Evolutionary conservation across 495 filamentous ascomycete genomes (phyloP).

Genomic region (Trichoderma orchidacearum): DNA sequence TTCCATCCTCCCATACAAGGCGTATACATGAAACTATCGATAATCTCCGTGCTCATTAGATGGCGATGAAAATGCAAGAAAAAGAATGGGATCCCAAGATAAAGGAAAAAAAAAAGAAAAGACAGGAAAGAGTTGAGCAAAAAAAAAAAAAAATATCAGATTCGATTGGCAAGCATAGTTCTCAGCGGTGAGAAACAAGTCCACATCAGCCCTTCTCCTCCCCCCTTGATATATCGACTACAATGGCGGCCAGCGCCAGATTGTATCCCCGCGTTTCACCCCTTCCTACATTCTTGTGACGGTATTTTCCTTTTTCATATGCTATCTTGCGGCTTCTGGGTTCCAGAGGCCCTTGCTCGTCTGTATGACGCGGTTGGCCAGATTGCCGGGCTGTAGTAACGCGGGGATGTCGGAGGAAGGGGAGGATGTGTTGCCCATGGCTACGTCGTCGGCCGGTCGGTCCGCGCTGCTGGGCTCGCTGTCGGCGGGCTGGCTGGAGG

Average conservation of each 20-base stretch:
- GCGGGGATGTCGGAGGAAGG: constrained; percentile 10
- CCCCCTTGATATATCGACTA: background rate
- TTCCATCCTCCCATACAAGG: too few species aligned
- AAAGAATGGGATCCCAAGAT: background rate
- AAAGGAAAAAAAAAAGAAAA: background rate
- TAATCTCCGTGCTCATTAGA: too few species aligned
- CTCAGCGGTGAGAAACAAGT: too few species aligned
- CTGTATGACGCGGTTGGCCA: constrained; percentile 17
- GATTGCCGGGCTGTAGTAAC: constrained; percentile 16
- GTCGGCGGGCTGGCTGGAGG: constrained; percentile 7
- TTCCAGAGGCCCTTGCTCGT: constrained; percentile 23
- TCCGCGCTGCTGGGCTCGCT: constrained; percentile 13
- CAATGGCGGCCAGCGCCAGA: too few species aligned
- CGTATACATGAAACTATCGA: too few species aligned
- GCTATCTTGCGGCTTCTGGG: constrained; percentile 1
- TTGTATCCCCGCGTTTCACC: too few species aligned
- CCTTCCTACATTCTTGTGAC: too few species aligned
- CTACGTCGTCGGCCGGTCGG: constrained; percentile 15
- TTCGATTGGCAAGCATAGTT: background rate
- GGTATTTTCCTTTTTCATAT: too few species aligned
- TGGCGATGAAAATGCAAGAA: background rate
- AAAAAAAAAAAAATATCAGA: background rate
- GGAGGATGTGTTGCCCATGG: constrained; percentile 21
- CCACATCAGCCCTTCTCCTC: background rate
- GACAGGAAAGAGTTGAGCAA: background rate